Percentiles rank a stretch among this genome's conserved stretches.
Conservation (phyloP, 768 basidiomycete species). For the Rickenella mellea region DNA sequence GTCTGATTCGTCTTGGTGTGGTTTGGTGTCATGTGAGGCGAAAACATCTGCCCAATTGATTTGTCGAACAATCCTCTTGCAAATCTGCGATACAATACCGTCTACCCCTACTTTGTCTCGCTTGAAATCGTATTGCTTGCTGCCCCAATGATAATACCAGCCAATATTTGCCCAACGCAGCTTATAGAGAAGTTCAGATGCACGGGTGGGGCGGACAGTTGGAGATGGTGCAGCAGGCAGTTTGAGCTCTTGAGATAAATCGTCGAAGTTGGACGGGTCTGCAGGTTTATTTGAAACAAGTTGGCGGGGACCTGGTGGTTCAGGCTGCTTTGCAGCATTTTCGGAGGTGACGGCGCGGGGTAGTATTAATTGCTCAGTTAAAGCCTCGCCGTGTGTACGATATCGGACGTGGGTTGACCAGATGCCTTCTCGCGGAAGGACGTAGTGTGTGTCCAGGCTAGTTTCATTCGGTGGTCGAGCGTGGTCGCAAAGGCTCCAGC, state of each 20-base stretch:
- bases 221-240: constrained; percentile 56
- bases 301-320: constrained; percentile 44
- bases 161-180: constrained; percentile 96
- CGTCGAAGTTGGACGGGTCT: constrained; percentile 40
- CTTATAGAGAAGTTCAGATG: constrained; percentile 57
- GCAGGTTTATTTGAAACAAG: constrained; percentile 70
- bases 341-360: constrained; percentile 29
- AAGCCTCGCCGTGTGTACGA: constrained; percentile 14
- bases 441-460: constrained; percentile 83
- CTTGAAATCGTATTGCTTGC: constrained; percentile 88
- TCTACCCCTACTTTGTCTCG: constrained; percentile 59
- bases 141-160: constrained; percentile 95
- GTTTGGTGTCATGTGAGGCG: constrained; percentile 5
- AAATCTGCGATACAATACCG: constrained; percentile 42
- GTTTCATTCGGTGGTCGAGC: constrained; percentile 78
- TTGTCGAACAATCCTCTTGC: constrained; percentile 46
- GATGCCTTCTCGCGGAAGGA: constrained; percentile 62
- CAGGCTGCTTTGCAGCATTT: constrained; percentile 7
- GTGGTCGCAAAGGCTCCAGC: constrained; percentile 68
- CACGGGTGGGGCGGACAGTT: constrained; percentile 37
- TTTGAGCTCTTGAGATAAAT: constrained; percentile 47
- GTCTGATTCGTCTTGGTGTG: constrained; percentile 13
- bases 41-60: constrained; percentile 72
- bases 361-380: constrained; percentile 30
- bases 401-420: constrained; percentile 56